These are phyloP conservation scores for Flaveria sonorensis DNA, from an alignment of 129 eudicot species.

Conservation along the genomic window DNA sequence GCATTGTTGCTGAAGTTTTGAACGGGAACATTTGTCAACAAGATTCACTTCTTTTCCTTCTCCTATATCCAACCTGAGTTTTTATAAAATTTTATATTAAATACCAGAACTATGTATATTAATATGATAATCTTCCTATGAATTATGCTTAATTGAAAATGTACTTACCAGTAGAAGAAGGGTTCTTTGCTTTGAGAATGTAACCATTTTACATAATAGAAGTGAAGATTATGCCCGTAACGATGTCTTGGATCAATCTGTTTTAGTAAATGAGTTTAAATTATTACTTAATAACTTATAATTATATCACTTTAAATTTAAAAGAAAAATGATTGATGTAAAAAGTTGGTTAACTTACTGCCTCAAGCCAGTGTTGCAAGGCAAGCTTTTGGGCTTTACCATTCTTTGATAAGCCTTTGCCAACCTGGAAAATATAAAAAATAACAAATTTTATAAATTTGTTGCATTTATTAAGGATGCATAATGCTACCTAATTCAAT, in stretches of 20 bases:
- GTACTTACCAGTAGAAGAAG: slow-evolving; percentile 86
- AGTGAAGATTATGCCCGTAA: slow-evolving; percentile 93
- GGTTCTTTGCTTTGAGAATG: slow-evolving; percentile 88
- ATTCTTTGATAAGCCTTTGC: slow-evolving; percentile 93
- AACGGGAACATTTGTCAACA: slow-evolving; percentile 75
- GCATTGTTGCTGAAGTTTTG: slow-evolving; percentile 93
- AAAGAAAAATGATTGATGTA: background rate
- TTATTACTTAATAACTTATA: background rate
- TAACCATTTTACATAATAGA: slow-evolving; percentile 81
- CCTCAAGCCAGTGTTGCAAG: slow-evolving; percentile 98
- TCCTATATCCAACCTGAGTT: slow-evolving; percentile 89
- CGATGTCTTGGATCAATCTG: slow-evolving; percentile 99
- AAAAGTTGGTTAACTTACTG: slow-evolving; percentile 53
- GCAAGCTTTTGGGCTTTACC: slow-evolving; percentile 91
- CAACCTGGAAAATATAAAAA: slow-evolving; percentile 57
- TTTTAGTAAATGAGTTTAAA: slow-evolving; percentile 5
- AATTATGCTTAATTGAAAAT: slow-evolving; percentile 5
- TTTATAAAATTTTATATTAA: background rate
- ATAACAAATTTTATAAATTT: background rate
- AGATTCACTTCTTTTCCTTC: slow-evolving; percentile 94
- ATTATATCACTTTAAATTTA: background rate
- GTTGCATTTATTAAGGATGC: background rate
- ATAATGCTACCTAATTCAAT: background rate
- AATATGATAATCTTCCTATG: background rate
- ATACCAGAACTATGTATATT: background rate